Base-by-base conservation (phyloP, 257 asterid genomes). In the Galeopsis tetrahit region DNA sequence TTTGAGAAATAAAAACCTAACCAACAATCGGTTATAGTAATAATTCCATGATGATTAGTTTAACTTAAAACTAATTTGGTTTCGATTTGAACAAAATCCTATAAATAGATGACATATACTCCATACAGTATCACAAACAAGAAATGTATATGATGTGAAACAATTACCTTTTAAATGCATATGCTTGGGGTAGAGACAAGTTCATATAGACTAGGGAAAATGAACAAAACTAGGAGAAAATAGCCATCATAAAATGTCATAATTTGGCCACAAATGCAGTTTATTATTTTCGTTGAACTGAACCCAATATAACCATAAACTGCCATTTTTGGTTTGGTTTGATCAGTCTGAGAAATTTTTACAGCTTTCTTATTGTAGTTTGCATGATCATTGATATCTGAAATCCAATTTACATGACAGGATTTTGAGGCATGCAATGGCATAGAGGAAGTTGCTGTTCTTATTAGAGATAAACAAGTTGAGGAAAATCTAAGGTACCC, bases 371-470 rank as follows among this genome's bases (percentile, higher is more conserved):
- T 36, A 39, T 35, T 63, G 4, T 61, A 43, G 63, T 73, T 17
- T 63, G 73, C 63, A 53, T 57, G 60, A 67, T 69, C 21, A 55
- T 72, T 67, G 67, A 75, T 68, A 57, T 71, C 68, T 15, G 31
- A 63, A 58, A 10, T 34, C 39, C 44, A 51, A 33, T 75, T 68
- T 63, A 46, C 78, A 65, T 79, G 14, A 39, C 89, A 93, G 97
- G 97, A 89, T 80, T 87, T 93, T 71, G 96, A 93, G 80, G 89
- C 87, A 59, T 89, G 96, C 89, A 91, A 89, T 75, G 98, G 96
- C 79, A 87, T 93, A 55, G 98, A 93, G 86, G 96, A 93, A 83
- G 96, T 91, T 73, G 89, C 97, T 71, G 66, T 77, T 71, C 85
- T 91, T 55, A 85, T 91, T 73, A 84, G 88, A 82, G 96, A 91